Conservation (phyloP, 2,329 filamentous ascomycete species). For the Orbilia brochopaga region DNA sequence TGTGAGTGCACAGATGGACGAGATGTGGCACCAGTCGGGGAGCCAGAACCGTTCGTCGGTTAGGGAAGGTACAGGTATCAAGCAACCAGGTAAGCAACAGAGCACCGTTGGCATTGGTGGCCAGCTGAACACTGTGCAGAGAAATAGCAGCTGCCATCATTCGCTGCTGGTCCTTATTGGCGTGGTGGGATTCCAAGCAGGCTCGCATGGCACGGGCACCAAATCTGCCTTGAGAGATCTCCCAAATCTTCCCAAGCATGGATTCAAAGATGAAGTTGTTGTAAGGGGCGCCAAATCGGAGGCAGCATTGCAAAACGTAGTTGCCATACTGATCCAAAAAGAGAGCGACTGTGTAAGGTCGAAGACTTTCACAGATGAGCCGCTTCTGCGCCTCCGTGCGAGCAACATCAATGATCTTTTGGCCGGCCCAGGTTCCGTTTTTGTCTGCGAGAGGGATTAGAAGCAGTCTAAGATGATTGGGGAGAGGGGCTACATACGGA, state of each 20-base stretch:
- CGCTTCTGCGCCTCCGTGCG: conserved; percentile 82
- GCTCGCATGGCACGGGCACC: conserved; percentile 95
- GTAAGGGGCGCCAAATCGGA: conserved; percentile 85
- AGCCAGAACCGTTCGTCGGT: conserved; percentile 86
- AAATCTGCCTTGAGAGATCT: conserved; percentile 88
- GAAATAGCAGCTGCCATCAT: conserved; percentile 94
- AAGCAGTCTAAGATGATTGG: background rate
- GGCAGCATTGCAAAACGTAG: conserved; percentile 94
- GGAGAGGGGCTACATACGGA: conserved; percentile 61
- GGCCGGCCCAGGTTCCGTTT: conserved; percentile 98
- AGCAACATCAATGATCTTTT: conserved; percentile 98
- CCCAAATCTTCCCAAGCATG: conserved; percentile 93
- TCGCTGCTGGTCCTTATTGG: conserved; percentile 92
- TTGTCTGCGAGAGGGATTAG: conserved; percentile 66
- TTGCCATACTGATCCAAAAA: conserved; percentile 99
- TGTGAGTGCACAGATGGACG: conserved; percentile 95
- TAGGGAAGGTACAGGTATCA: conserved; percentile 94
- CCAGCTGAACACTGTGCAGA: conserved; percentile 93
- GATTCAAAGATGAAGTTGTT: conserved; percentile 98
- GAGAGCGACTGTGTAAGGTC: conserved; percentile 83
- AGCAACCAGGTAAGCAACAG: conserved; percentile 95
- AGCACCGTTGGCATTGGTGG: conserved; percentile 94
- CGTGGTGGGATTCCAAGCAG: conserved; percentile 92
- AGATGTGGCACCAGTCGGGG: conserved; percentile 90
- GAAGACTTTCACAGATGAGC: conserved; percentile 81